Base-by-base conservation (phyloP, 2,329 filamentous ascomycete genomes). In the Pestalotiopsis sp. region DNA sequence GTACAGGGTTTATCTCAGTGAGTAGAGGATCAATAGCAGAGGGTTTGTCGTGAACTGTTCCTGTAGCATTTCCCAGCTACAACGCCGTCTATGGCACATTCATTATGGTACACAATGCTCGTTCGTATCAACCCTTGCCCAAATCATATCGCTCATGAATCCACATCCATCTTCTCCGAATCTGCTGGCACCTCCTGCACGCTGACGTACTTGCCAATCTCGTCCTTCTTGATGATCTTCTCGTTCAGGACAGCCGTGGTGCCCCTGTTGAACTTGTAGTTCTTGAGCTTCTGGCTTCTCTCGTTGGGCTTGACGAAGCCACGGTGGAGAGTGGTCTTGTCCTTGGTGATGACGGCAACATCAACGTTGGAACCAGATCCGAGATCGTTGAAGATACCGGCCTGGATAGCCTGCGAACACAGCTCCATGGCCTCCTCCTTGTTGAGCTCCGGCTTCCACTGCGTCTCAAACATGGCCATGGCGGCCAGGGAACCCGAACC, bases 301-400 rank as follows among this genome's bases (percentile, higher is more conserved):
- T 94, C 90, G 83, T 99, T 99, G 69, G 96, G 96, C 80, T 88
- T 95, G 81, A 97, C 92, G 85, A 93, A 96, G 84, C 97, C 97
- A 78, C 96, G 89, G 88, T 97, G 88, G 79, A 99, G 83, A 36
- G 93, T 96, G 36, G 96, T 97, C 90, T 97, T 98, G 76, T 98
- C 95, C 76, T 91, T 89, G 70, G 95, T 97, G 79, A 99, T 99
- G 76, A 99, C 89, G 72, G 94, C 95, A 41, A 99, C 93, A 78
- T 99, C 97, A 69, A 99, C 96, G 80, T 99, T 99, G 80, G 93
- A 97, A 76, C 96, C 96, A 3, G 94, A 98, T 14, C 96, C 96
- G 80, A 99, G 80, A 83, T 99, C 96, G 86, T 99, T 99, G 86
- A 96, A 99, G 83, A 99, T 97, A 91, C 96, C 96, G 12, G 97